Conservation (phyloP, 345 rosid species). For the Eucalyptus polybractea region DNA sequence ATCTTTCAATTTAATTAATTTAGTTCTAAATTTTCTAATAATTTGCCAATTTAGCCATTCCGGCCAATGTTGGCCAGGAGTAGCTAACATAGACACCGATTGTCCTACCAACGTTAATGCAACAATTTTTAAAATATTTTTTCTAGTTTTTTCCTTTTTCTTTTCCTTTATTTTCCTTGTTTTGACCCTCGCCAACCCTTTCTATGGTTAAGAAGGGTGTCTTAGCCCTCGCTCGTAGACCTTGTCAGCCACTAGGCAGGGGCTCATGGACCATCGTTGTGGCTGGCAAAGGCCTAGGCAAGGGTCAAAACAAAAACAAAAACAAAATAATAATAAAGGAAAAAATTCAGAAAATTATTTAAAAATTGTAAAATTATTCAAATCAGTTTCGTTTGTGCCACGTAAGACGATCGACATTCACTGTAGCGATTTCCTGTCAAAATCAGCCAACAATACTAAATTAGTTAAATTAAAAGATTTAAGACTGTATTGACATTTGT, state of each 20-base stretch:
- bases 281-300: rapidly evolving
- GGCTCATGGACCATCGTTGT: background rate
- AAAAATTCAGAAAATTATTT: background rate
- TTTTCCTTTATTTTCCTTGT: background rate
- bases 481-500: rapidly evolving
- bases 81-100: too few species aligned
- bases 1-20: too few species aligned
- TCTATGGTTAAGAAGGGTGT: rapidly evolving
- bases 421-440: rapidly evolving
- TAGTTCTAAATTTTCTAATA: too few species aligned
- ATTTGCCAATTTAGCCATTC: too few species aligned
- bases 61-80: too few species aligned
- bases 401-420: rapidly evolving
- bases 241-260: rapidly evolving
- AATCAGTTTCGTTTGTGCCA: rapidly evolving
- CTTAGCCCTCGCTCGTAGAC: rapidly evolving
- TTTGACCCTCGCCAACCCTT: rapidly evolving
- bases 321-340: too few species aligned
- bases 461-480: background rate
- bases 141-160: background rate
- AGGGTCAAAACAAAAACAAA: background rate
- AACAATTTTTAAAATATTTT: background rate
- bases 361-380: background rate
- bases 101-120: too few species aligned
- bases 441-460: rapidly evolving